Evolutionary conservation across 2,329 filamentous ascomycete genomes (phyloP).

Genomic region (Pestalotiopsis sp.): DNA sequence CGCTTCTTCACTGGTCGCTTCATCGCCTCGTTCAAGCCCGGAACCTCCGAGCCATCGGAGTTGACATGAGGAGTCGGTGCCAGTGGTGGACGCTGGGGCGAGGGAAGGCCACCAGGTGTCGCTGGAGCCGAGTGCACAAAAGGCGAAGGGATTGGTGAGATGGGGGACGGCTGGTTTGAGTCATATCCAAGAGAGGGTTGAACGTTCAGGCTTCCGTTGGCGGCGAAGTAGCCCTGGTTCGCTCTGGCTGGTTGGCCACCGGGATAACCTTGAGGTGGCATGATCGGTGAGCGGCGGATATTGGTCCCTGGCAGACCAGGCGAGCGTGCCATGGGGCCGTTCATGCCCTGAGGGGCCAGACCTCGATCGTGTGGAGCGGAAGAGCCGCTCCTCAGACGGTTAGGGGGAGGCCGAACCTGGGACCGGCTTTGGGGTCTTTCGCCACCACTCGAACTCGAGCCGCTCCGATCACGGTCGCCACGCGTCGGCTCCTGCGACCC

Average conservation of each 20-base stretch:
- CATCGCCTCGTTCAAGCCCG: constrained; percentile 39
- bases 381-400: constrained; percentile 40
- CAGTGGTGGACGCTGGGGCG: constrained; percentile 36
- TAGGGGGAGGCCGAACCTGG: constrained; percentile 33
- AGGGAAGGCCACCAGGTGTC: constrained; percentile 34
- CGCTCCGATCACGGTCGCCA: constrained; percentile 53
- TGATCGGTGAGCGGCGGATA: constrained; percentile 48
- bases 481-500: constrained; percentile 29
- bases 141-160: constrained; percentile 45
- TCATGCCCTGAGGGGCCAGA: constrained; percentile 27
- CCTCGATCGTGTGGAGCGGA: constrained; percentile 39
- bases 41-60: constrained; percentile 23
- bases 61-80: constrained; percentile 30
- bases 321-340: constrained; percentile 41
- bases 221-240: constrained; percentile 23
- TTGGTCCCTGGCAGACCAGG: constrained; percentile 53
- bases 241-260: constrained; percentile 28
- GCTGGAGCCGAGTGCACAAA: constrained; percentile 34
- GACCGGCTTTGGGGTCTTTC: constrained; percentile 31
- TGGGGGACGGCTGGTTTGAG: constrained; percentile 45
- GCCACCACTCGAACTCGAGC: constrained; percentile 56
- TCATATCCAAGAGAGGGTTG: constrained; percentile 38
- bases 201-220: constrained; percentile 36
- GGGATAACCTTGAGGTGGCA: constrained; percentile 46
- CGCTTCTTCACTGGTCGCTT: constrained; percentile 46